Base-by-base conservation (phyloP, 2,329 filamentous ascomycete genomes). In the Spiromastix sp. region DNA sequence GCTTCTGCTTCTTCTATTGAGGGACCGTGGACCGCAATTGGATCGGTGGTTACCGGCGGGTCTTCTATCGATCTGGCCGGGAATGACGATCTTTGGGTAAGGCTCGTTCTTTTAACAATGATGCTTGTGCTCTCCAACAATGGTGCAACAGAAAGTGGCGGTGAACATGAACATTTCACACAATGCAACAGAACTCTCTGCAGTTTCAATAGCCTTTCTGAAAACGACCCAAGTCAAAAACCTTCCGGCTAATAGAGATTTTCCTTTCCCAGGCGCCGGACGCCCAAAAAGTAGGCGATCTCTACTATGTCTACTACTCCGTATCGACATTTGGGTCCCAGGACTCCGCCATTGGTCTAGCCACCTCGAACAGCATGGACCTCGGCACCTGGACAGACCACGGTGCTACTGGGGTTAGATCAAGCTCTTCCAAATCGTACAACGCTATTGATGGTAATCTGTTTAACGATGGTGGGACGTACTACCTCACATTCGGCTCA, bases 251-350 rank as follows among this genome's bases (percentile, higher is more conserved):
- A n/a, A n/a, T n/a, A n/a, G n/a, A n/a, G n/a, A n/a, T n/a, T n/a
- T n/a, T n/a, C n/a, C n/a, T n/a, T 6, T 4, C 17, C 5, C 33
- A 77, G 75, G 79, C 79, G 2, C 79, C 79, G 0, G 77, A 82
- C 44, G 70, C 78, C 10, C 54, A 61, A 12, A 57, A 70, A 11
- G 63, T 81, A n/a, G 70, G 69, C 42, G 61, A 57, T 36, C 61
- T 63, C 1, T 83, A 80, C 59, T 70, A 79, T 46, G 55, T 75
- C n/a, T 81, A 78, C 66, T 80, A 81, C 55, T 64, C 71, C 2
- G 74, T 80, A n/a, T 75, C 69, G 22, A 61, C 68, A 1, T 79
- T 78, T 42, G 77, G 77, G 1, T 68, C 64, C 0, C 74, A 79
- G 42, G 57, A 66, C 51, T 77, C 71, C 0, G 72, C 72, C 21